phyloP scores from a whole-genome alignment of 371 early-diverging fungal genomes.

The Phascolomyces articulosus region DNA sequence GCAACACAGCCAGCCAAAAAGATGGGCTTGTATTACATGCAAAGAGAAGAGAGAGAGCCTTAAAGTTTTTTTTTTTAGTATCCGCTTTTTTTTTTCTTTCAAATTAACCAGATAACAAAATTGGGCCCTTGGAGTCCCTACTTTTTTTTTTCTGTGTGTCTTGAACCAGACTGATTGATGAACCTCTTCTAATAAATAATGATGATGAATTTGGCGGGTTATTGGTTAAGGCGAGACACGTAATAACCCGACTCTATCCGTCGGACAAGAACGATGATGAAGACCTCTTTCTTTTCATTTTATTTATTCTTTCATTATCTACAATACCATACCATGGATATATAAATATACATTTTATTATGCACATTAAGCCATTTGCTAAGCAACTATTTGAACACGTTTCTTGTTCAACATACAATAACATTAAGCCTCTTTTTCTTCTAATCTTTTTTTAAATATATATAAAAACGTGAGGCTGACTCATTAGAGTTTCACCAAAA shows the following conservation, averaged over 20 bases:
- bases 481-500: neutral
- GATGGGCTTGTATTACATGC: no score
- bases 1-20: no score
- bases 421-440: neutral
- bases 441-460: neutral
- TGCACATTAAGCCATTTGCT: neutral
- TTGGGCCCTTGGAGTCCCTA: constrained; percentile 7
- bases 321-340: no score
- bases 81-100: no score
- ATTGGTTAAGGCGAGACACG: constrained; percentile 11
- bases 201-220: neutral
- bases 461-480: neutral
- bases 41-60: no score
- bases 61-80: no score
- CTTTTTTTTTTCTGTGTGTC: neutral
- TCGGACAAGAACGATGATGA: neutral
- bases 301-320: neutral
- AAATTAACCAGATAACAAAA: neutral
- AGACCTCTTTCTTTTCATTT: neutral
- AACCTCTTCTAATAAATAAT: no score
- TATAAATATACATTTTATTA: no score
- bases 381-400: no score
- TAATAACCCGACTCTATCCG: constrained; percentile 14
- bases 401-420: no score
- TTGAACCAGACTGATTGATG: no score